These are phyloP conservation scores for Teunomyces barrocoloradensis DNA, from an alignment of 805 yeast genomes.

Conservation along the genomic window DNA sequence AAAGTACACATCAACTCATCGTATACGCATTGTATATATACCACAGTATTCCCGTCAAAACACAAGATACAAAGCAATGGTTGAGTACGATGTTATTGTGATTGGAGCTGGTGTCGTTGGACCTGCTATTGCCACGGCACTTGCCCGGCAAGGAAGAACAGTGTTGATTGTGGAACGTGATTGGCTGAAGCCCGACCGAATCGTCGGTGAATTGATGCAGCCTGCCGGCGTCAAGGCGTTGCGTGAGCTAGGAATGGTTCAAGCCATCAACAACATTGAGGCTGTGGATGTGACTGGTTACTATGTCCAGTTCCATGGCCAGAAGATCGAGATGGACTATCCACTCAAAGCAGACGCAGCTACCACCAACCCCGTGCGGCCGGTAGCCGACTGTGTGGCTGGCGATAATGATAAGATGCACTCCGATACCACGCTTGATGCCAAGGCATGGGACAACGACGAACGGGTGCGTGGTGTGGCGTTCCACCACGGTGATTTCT, in stretches of 20 bases:
- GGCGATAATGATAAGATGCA: conserved; percentile 56
- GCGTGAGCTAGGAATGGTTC: conserved; percentile 76
- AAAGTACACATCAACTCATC: background rate
- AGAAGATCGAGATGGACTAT: conserved; percentile 62
- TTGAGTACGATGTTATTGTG: conserved; percentile 71
- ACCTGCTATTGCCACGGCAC: conserved; percentile 84
- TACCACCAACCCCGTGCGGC: conserved; percentile 41
- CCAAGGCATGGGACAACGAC: conserved; percentile 55
- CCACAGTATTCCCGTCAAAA: no score
- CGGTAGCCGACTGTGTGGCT: conserved; percentile 54
- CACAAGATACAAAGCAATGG: background rate
- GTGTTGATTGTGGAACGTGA: conserved; percentile 84
- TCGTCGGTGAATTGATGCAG: conserved; percentile 95
- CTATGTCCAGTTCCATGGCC: conserved; percentile 64
- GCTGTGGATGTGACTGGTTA: conserved; percentile 82
- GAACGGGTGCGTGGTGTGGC: conserved; percentile 72
- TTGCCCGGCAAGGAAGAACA: conserved; percentile 85
- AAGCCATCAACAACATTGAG: conserved; percentile 69
- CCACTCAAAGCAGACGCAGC: conserved; percentile 55
- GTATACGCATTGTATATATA: background rate
- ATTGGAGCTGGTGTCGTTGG: conserved; percentile 99
- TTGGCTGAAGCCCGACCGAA: conserved; percentile 90
- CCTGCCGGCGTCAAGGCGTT: conserved; percentile 94
- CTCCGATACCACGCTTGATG: conserved; percentile 47
- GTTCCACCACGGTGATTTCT: conserved; percentile 89